A percentile compares a stretch with the other conserved stretches of the same genome.
Evolutionary conservation across 78 protist genomes (phyloP).

Genomic region (Dictyostelium capitatum): DNA sequence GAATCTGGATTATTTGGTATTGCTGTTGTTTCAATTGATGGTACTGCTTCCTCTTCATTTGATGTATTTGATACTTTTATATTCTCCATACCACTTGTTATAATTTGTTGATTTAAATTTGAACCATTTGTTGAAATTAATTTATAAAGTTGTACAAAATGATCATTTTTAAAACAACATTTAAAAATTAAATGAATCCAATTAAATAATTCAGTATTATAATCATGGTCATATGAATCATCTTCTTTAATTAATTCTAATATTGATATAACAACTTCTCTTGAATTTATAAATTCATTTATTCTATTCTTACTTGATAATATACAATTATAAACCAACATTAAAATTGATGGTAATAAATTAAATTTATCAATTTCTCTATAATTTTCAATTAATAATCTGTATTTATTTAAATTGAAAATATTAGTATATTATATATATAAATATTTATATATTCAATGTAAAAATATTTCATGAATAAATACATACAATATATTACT

Average conservation of each 20-base stretch:
- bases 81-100: not conserved
- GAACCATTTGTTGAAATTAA: not conserved
- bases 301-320: not conserved
- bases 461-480: not conserved
- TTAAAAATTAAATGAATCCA: conserved; percentile 67
- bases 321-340: conserved; percentile 53
- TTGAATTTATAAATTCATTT: not conserved
- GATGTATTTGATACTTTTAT: not conserved
- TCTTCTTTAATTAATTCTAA: not conserved
- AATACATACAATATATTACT: conserved; percentile 8
- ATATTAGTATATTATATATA: not conserved
- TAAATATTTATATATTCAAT: too few species aligned
- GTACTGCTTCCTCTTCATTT: not conserved
- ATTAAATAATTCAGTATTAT: conserved; percentile 33
- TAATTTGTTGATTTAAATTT: not conserved
- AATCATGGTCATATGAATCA: not conserved
- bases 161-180: conserved; percentile 8
- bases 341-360: conserved; percentile 1
- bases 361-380: not conserved
- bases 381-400: conserved; percentile 7
- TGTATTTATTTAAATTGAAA: not conserved
- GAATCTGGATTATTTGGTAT: not conserved
- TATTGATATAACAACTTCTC: not conserved
- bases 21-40: not conserved
- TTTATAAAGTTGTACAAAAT: not conserved